phyloP scores from a whole-genome alignment of 2,329 filamentous ascomycete genomes.

The Botryotinia globosa region DNA sequence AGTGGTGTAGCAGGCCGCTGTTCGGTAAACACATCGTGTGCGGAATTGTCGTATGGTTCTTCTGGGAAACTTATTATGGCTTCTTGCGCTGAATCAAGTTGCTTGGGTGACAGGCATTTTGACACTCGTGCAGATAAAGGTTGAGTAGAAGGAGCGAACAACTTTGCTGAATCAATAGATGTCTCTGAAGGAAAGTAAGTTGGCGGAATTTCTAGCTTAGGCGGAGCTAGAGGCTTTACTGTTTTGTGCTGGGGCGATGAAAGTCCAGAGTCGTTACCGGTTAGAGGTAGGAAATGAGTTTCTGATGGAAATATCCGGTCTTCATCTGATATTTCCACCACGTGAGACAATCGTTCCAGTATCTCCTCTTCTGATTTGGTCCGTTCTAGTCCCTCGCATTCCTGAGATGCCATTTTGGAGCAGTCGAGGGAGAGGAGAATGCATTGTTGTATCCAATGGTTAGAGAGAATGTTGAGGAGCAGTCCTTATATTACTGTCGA shows the following conservation, averaged over 20 bases:
- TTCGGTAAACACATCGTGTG: slow-evolving; percentile 1
- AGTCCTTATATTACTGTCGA: background rate
- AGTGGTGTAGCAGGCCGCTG: slow-evolving; percentile 8
- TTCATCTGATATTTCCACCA: background rate
- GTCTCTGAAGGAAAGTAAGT: background rate
- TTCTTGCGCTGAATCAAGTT: background rate
- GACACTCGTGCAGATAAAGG: background rate
- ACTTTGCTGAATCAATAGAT: slow-evolving; percentile 2
- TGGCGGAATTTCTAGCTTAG: background rate
- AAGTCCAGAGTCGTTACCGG: background rate
- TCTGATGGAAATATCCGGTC: background rate
- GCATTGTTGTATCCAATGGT: background rate
- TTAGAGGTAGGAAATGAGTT: background rate
- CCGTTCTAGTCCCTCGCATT: background rate
- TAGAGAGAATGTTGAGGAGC: background rate
- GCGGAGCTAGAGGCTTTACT: background rate
- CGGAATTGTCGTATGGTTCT: background rate
- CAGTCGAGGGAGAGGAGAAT: background rate
- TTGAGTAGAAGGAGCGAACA: slow-evolving; percentile 11
- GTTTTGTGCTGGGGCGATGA: background rate
- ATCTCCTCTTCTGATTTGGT: slow-evolving; percentile 1
- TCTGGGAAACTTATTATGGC: background rate
- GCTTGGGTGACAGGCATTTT: background rate
- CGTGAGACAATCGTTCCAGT: slow-evolving; percentile 12
- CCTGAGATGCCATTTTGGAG: slow-evolving; percentile 11